Evolutionary conservation across 164 flowering plant genomes (phyloP).

Genomic region (Vitis rotundifolia): DNA sequence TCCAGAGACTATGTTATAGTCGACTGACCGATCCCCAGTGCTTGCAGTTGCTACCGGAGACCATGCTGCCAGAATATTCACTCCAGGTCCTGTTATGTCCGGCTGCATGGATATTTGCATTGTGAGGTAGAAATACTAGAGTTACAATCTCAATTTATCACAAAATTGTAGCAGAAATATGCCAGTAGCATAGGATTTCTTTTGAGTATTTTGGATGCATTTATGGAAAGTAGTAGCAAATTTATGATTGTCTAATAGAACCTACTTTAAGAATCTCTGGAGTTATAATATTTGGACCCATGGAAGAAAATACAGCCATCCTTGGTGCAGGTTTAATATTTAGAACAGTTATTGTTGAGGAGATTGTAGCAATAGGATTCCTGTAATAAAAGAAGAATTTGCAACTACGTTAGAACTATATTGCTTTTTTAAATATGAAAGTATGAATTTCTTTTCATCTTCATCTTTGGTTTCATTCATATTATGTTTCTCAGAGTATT

Average conservation of each 20-base stretch:
- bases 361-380: conserved; percentile 42
- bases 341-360: conserved; percentile 26
- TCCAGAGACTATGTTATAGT: conserved; percentile 24
- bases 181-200: background rate
- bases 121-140: background rate
- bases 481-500: background rate
- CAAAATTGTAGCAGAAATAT: background rate
- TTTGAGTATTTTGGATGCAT: too few relatives aligned
- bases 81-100: conserved; percentile 23
- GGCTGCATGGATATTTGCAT: conserved; percentile 13
- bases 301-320: conserved; percentile 51
- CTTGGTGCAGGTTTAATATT: conserved; percentile 43
- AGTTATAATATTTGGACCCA: conserved; percentile 44
- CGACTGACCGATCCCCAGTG: conserved; percentile 9
- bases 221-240: background rate
- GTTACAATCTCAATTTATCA: background rate
- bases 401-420: background rate
- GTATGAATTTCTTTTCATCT: too few relatives aligned
- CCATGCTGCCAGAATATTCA: conserved; percentile 32
- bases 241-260: background rate
- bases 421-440: too few relatives aligned
- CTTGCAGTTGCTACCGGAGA: conserved; percentile 21
- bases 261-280: conserved; percentile 53
- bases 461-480: background rate
- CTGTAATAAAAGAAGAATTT: conserved; percentile 15